A percentile compares a stretch with the other conserved stretches of the same genome.
phyloP scores from a whole-genome alignment of 2,329 filamentous ascomycete genomes.

The Penicillium crustosum region DNA sequence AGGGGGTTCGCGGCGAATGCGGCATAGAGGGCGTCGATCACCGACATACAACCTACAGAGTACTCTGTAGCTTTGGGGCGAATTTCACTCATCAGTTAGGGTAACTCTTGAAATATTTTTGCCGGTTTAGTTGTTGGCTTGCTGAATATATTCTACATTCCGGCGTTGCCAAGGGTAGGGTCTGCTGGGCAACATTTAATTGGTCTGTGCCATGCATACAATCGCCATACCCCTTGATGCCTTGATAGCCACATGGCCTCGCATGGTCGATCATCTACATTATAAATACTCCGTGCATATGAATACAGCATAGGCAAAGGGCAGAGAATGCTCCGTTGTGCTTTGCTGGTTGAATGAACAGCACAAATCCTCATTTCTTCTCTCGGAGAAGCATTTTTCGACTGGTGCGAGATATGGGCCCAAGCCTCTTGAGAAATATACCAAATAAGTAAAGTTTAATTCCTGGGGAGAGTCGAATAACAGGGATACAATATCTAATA shows the following conservation, averaged over 20 bases:
- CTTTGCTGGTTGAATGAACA: background rate
- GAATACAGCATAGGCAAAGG: background rate
- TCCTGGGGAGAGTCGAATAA: background rate
- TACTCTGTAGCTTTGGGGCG: background rate
- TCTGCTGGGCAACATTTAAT: conserved; percentile 8
- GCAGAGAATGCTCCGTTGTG: background rate
- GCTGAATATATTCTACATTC: background rate
- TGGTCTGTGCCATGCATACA: conserved; percentile 1
- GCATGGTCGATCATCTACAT: conserved; percentile 6
- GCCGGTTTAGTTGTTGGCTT: background rate
- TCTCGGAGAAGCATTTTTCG: background rate
- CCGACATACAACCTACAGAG: background rate
- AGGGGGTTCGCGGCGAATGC: conserved; percentile 10
- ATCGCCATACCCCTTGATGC: background rate
- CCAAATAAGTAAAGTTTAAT: background rate
- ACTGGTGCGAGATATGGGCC: background rate
- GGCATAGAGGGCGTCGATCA: conserved; percentile 1
- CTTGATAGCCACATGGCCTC: conserved; percentile 11
- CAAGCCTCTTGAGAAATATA: background rate
- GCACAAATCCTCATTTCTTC: background rate
- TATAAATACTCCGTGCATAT: background rate
- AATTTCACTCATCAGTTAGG: background rate
- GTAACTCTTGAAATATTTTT: background rate
- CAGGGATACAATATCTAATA: background rate
- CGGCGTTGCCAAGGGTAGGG: conserved; percentile 4